A percentile compares a stretch with the other conserved stretches of the same genome.
phyloP scores from a whole-genome alignment of 495 filamentous ascomycete species.

The Aspergillus bridgeri region DNA sequence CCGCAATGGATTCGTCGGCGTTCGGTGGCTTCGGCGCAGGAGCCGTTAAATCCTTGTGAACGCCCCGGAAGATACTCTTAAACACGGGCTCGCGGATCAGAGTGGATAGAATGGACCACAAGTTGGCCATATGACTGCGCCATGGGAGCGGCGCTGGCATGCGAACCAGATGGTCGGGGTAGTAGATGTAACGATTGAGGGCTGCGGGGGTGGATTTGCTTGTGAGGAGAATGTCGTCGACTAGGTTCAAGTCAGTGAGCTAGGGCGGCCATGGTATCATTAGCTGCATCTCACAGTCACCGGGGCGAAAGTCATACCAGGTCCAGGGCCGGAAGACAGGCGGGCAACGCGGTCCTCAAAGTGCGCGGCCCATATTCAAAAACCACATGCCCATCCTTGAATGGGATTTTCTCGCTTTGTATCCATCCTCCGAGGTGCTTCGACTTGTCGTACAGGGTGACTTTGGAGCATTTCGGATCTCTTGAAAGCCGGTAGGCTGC shows the following conservation, averaged over 20 bases:
- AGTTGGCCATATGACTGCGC: conserved; percentile 22
- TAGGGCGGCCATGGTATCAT: conserved; percentile 25
- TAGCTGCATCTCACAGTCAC: neutral
- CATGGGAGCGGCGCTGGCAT: conserved; percentile 50
- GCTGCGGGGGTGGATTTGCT: conserved; percentile 46
- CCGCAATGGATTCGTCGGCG: conserved; percentile 69
- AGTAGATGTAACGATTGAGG: conserved; percentile 81
- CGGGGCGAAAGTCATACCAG: conserved; percentile 45
- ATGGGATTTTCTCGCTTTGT: conserved; percentile 59
- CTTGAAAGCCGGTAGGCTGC: conserved; percentile 70
- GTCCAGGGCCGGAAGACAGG: conserved; percentile 48
- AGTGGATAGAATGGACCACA: conserved; percentile 19
- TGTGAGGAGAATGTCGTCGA: conserved; percentile 58
- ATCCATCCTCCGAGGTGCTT: conserved; percentile 80
- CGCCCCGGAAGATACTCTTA: conserved; percentile 38
- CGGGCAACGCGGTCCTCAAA: conserved; percentile 52
- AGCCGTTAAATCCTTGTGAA: conserved; percentile 34
- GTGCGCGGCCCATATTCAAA: conserved; percentile 89
- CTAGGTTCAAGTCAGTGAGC: conserved; percentile 61
- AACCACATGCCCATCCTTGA: conserved; percentile 57
- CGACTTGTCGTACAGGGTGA: conserved; percentile 77
- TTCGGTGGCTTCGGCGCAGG: conserved; percentile 18
- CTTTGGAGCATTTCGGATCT: conserved; percentile 52
- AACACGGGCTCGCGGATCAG: conserved; percentile 65
- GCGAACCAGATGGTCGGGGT: conserved; percentile 80